Evolutionary conservation across 805 yeast genomes (phyloP), one percentile per base, ranked within the genome.

Genomic region (Millerozyma miso): DNA sequence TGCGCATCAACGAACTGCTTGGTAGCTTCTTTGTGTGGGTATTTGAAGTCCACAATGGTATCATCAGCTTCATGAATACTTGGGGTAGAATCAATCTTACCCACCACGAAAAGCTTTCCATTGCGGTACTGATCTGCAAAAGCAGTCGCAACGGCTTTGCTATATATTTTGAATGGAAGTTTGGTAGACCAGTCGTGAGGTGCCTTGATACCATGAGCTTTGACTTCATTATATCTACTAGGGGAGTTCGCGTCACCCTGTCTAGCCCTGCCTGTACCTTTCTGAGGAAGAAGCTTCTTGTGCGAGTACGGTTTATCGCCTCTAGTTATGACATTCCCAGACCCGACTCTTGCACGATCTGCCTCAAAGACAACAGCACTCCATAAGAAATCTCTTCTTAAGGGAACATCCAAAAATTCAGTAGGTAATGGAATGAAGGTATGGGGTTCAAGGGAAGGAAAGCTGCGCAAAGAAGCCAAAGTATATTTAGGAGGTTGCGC

Each of bases 161-260:
- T 70, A 64, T 91, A 93, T 10, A 85, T 74, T 59, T 87, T 82
- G 31, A 60, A 59, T 17, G 95, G 95, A 52, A 93, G 73, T 8
- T 75, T 79, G 2, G 97, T 84, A 20, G 89, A 76, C 76, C 83
- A 81, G 62, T 91, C 96, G 56, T 85, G 88, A 38, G 96, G 96
- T 3, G 97, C 97, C 42, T 77, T 79, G 60, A 93, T 83, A 13
- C 93, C 97, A 55, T 84, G 79, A 0, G 98, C 97, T 54, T 83
- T 75, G 41, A 91, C 89, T 62, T 96, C 97, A 57, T 85, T 88
- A 56, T 80, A 81, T 69, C 96, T 82, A 36, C 83, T 85, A 39
- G 99, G 99, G 18, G 96, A 88, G 57, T 90, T 91, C 45, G 86
- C 89, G 66, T 90, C 97, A 71, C 99, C 99, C 42, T 80, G 84